A percentile compares a stretch with the other conserved stretches of the same genome.
phyloP scores from a whole-genome alignment of 2,329 filamentous ascomycete species.

The Stachybotrys chlorohalonatus region DNA sequence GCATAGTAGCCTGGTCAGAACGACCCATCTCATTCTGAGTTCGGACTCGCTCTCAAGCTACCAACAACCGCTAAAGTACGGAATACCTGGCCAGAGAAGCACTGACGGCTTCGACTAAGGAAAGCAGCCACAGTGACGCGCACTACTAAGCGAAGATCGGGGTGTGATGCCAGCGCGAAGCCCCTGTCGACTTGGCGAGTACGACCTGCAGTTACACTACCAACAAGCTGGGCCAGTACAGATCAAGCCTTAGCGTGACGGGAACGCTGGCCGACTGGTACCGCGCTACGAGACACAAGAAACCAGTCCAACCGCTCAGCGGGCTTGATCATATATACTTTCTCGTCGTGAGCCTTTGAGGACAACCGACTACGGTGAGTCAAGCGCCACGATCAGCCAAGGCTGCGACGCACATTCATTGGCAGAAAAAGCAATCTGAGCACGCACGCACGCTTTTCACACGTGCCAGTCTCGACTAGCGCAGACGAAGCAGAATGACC shows the following conservation, averaged over 20 bases:
- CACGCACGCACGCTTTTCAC: neutral
- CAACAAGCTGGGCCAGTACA: neutral
- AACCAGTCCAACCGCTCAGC: neutral
- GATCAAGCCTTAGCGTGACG: neutral
- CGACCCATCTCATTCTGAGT: no score
- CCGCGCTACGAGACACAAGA: neutral
- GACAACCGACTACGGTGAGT: neutral
- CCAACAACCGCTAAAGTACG: neutral
- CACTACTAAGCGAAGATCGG: neutral
- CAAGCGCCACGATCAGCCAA: neutral
- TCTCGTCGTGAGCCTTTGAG: neutral
- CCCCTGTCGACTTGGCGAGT: neutral
- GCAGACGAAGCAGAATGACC: neutral
- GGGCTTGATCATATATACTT: neutral
- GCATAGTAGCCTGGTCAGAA: no score
- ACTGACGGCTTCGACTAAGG: neutral
- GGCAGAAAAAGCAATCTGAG: neutral
- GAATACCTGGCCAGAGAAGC: neutral
- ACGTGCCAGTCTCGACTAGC: neutral
- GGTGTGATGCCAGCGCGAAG: neutral
- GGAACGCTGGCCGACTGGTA: neutral
- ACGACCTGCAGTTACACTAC: neutral
- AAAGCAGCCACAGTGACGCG: neutral
- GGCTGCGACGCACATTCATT: neutral
- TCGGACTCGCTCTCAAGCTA: neutral